Conservation (phyloP, 2,329 filamentous ascomycete genomes). For the Pyrenochaeta sp. region DNA sequence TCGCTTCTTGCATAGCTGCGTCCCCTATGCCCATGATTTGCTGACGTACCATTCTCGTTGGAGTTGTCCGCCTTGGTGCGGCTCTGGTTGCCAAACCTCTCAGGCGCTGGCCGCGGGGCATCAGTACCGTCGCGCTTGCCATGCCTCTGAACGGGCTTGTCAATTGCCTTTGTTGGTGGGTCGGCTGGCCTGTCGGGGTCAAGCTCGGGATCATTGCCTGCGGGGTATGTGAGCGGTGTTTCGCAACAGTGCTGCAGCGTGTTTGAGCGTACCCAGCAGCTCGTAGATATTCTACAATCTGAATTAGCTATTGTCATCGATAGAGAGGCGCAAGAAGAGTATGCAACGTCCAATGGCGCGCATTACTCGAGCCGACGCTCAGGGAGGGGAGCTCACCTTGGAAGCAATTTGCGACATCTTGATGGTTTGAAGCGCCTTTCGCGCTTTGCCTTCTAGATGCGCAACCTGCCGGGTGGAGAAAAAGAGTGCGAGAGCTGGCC, state of each 20-base stretch:
- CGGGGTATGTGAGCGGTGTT: slow-evolving; percentile 35
- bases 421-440: slow-evolving; percentile 54
- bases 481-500: slow-evolving; percentile 49
- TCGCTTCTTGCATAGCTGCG: neutral
- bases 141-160: slow-evolving; percentile 79
- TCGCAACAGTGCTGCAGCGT: slow-evolving; percentile 10
- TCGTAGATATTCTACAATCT: slow-evolving; percentile 87
- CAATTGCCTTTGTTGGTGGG: slow-evolving; percentile 86
- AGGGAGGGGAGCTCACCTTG: slow-evolving; percentile 48
- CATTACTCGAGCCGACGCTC: slow-evolving; percentile 7
- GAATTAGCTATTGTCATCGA: slow-evolving; percentile 46
- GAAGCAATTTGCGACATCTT: slow-evolving; percentile 54
- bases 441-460: slow-evolving; percentile 54
- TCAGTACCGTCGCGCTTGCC: slow-evolving; percentile 88
- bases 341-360: slow-evolving; percentile 18
- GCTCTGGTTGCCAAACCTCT: slow-evolving; percentile 41
- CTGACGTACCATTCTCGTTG: slow-evolving; percentile 84
- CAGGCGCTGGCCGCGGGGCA: slow-evolving; percentile 61
- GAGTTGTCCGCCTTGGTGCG: slow-evolving; percentile 64
- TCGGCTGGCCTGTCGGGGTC: slow-evolving; percentile 77
- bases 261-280: slow-evolving; percentile 81
- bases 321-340: neutral
- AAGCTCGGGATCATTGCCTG: slow-evolving; percentile 75
- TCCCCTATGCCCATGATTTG: neutral
- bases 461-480: slow-evolving; percentile 48